A percentile compares a stretch with the other conserved stretches of the same genome.
These are phyloP conservation scores for Macrocybe gigantea DNA, from an alignment of 768 basidiomycete species.

Conservation along the genomic window DNA sequence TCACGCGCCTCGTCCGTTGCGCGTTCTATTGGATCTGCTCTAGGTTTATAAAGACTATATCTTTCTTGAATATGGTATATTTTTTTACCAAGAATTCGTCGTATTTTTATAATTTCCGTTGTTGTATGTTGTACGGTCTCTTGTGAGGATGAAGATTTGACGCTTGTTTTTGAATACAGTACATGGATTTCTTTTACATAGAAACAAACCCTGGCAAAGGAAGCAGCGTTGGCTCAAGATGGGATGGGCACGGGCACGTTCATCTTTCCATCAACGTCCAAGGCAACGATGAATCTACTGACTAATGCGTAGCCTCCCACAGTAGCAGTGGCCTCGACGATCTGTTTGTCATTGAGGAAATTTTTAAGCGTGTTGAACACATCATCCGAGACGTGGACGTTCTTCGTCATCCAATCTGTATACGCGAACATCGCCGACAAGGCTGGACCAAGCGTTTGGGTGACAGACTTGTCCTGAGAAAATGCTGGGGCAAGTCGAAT, in stretches of 20 bases:
- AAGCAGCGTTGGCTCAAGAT: conserved; percentile 1
- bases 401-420: conserved; percentile 21
- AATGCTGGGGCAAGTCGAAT: conserved; percentile 17
- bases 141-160: not conserved
- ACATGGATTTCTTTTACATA: not conserved
- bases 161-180: not conserved
- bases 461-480: not conserved
- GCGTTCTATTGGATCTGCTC: conserved; percentile 39
- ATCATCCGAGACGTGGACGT: conserved; percentile 15
- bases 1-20: conserved; percentile 19
- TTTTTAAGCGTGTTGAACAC: conserved; percentile 16
- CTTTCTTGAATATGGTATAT: not conserved
- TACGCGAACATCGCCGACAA: conserved; percentile 20
- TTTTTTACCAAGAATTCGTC: too few species aligned
- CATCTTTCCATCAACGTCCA: conserved; percentile 23
- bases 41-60: conserved; percentile 24
- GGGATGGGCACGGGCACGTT: conserved; percentile 19
- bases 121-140: too few species aligned
- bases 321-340: conserved; percentile 22
- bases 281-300: conserved; percentile 20
- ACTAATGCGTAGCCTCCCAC: conserved; percentile 24
- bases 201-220: too few species aligned
- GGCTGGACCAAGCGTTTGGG: conserved; percentile 13
- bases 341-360: conserved; percentile 18
- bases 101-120: too few species aligned